phyloP scores from a whole-genome alignment of 805 yeast species.

The Spathaspora arborariae region DNA sequence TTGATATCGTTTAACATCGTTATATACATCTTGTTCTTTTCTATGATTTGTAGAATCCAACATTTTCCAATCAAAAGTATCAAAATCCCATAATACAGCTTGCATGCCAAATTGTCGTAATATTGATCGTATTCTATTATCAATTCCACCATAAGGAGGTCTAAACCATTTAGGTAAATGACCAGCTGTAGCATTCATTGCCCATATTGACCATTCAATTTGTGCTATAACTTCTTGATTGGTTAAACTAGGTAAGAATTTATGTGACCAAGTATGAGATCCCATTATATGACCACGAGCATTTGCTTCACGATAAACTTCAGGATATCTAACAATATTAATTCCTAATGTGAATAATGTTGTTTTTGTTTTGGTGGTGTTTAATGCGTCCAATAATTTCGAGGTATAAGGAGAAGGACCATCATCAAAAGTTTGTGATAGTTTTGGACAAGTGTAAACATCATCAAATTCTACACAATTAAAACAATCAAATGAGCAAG shows the following conservation, averaged over 20 bases:
- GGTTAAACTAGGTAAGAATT: slow-evolving; percentile 69
- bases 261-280: slow-evolving; percentile 92
- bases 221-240: slow-evolving; percentile 87
- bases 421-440: slow-evolving; percentile 91
- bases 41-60: slow-evolving; percentile 31
- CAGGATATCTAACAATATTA: slow-evolving; percentile 75
- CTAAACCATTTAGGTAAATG: slow-evolving; percentile 91
- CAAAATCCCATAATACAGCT: slow-evolving; percentile 87
- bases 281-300: slow-evolving; percentile 74
- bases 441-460: slow-evolving; percentile 63
- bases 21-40: slow-evolving; percentile 49
- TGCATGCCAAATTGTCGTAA: slow-evolving; percentile 83
- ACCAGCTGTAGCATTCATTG: slow-evolving; percentile 90
- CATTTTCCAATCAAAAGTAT: slow-evolving; percentile 87
- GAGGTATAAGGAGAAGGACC: slow-evolving; percentile 82
- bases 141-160: slow-evolving; percentile 96
- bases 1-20: slow-evolving; percentile 56
- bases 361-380: slow-evolving; percentile 24
- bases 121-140: slow-evolving; percentile 77
- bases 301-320: slow-evolving; percentile 55
- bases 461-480: slow-evolving; percentile 77
- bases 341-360: slow-evolving; percentile 87
- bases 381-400: slow-evolving; percentile 50
- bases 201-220: slow-evolving; percentile 94
- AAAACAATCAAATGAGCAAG: slow-evolving; percentile 83